phyloP scores from a whole-genome alignment of 495 filamentous ascomycete species.

The Endocarpon pusillum region DNA sequence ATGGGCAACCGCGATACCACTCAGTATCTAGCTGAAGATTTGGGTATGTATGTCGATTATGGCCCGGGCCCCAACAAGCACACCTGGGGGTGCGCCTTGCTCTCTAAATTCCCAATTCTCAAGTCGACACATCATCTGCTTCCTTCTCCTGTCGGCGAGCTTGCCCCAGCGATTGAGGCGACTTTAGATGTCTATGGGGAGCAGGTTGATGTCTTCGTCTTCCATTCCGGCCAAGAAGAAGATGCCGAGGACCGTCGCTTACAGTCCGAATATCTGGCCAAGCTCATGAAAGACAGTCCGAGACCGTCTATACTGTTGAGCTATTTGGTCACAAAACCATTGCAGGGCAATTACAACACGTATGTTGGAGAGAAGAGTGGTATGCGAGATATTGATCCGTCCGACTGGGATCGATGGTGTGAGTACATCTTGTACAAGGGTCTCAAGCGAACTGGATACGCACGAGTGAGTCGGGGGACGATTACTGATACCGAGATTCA shows the following conservation, averaged over 20 bases:
- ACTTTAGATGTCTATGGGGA: constrained; percentile 87
- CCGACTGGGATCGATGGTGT: constrained; percentile 96
- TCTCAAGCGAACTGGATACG: constrained; percentile 73
- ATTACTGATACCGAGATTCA: constrained; percentile 98
- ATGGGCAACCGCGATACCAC: constrained; percentile 98
- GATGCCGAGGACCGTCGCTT: constrained; percentile 84
- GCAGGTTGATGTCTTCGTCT: constrained; percentile 84
- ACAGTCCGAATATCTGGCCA: constrained; percentile 72
- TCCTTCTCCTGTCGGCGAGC: constrained; percentile 81
- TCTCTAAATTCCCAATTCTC: constrained; percentile 94
- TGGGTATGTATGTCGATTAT: constrained; percentile 97
- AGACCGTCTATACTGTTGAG: constrained; percentile 74
- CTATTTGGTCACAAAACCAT: constrained; percentile 82
- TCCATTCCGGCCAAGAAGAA: constrained; percentile 98
- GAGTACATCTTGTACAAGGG: constrained; percentile 97
- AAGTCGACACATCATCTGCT: constrained; percentile 94
- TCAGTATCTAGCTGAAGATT: constrained; percentile 84
- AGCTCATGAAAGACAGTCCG: constrained; percentile 68
- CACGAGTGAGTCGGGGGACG: constrained; percentile 68
- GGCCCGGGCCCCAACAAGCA: constrained; percentile 98
- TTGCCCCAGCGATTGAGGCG: constrained; percentile 91
- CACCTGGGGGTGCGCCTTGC: constrained; percentile 86
- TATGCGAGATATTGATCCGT: constrained; percentile 90
- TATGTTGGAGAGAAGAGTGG: constrained; percentile 75
- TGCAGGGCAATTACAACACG: constrained; percentile 90